Evolutionary conservation across 2,329 filamentous ascomycete genomes (phyloP), one percentile per base, ranked within the genome.

Genomic region (Penicillium olsonii): DNA sequence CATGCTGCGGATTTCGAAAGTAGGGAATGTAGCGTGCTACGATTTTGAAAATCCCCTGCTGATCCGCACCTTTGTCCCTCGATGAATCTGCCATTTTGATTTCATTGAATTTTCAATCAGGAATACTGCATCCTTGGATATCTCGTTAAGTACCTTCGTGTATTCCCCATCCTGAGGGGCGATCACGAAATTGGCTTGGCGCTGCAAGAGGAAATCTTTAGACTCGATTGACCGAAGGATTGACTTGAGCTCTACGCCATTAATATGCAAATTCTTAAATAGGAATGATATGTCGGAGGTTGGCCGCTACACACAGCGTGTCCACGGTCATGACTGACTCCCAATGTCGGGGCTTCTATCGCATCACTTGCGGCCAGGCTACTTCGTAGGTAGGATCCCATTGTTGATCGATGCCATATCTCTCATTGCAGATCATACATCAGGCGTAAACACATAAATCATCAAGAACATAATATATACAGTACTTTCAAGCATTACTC

Each of bases 401-500:
- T 4, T 3, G 3, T 31, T n/a, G 12, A n/a, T n/a, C n/a, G 29
- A n/a, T 31, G 22, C 31, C 41, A 33, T 14, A 49, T 39, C 26
- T 31, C 14, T 45, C 46, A 49, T 49, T 26, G 18, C 18, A 33
- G 26, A 49, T 34, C 15, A 37, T 44, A 15, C 34, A 38, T 24
- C 41, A 14, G 29, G 29, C 14, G 29, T 37, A 12, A 29, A 33
- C 33, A 20, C 27, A 40, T 15, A 19, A 18, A 42, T 24, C 11
- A 24, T 26, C 37, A 33, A 44, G 24, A 44, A 50, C 34, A 47
- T 33, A 37, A 27, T 42, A 29, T 40, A 37, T 41, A 50, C 48
- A 41, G 17, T 11, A 8, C 1, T n/a, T n/a, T n/a, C n/a, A n/a
- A n/a, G n/a, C n/a, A 19, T 63, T 65, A 76, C 61, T 72, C 70